These are phyloP conservation scores for Hirschioporus abietinus DNA, from an alignment of 768 basidiomycete genomes.

Conservation along the genomic window DNA sequence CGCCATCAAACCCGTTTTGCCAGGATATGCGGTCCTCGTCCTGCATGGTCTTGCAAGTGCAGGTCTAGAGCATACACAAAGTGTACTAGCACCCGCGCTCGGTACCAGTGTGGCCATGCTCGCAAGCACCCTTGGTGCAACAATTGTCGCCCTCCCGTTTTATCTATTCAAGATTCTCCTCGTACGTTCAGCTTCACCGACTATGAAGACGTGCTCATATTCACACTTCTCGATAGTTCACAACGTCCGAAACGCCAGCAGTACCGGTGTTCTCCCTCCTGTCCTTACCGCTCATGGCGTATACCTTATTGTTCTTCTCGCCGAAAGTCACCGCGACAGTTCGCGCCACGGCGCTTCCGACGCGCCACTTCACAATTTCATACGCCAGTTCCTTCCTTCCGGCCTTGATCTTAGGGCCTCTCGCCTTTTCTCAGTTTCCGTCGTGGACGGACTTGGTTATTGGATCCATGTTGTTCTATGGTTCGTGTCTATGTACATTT, in stretches of 20 bases:
- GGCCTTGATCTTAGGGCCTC: slow-evolving; percentile 48
- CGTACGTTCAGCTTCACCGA: slow-evolving; percentile 32
- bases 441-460: slow-evolving; percentile 56
- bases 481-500: slow-evolving; percentile 31
- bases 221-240: slow-evolving; percentile 32
- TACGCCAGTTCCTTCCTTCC: slow-evolving; percentile 47
- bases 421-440: slow-evolving; percentile 60
- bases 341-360: slow-evolving; percentile 42
- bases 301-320: slow-evolving; percentile 53
- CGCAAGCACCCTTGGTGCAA: slow-evolving; percentile 56
- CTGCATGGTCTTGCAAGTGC: slow-evolving; percentile 55
- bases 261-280: slow-evolving; percentile 54
- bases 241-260: slow-evolving; percentile 43
- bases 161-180: slow-evolving; percentile 56
- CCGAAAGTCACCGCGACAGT: slow-evolving; percentile 45
- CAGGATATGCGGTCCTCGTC: slow-evolving; percentile 62
- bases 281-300: slow-evolving; percentile 57
- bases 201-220: slow-evolving; percentile 8
- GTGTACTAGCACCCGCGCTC: slow-evolving; percentile 51
- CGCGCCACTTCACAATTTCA: slow-evolving; percentile 54
- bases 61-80: slow-evolving; percentile 57
- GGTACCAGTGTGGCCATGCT: slow-evolving; percentile 52
- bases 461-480: slow-evolving; percentile 55
- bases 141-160: slow-evolving; percentile 56
- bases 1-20: slow-evolving; percentile 30